Base-by-base conservation (phyloP, 176 grass and related monocot genomes). In the Aegilops speltoides region DNA sequence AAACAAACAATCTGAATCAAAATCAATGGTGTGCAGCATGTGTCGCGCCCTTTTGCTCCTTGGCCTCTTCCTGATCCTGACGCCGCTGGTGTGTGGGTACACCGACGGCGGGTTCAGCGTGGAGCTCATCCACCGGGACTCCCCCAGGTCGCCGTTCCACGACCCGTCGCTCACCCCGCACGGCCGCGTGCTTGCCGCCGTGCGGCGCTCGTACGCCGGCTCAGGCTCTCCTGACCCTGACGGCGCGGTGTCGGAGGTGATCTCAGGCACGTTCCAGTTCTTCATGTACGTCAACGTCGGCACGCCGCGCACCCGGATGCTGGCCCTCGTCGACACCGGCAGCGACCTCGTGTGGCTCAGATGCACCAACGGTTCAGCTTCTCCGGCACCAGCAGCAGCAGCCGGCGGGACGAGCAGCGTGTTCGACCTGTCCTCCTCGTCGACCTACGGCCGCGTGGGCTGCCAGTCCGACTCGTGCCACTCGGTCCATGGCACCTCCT, bases 51-150 rank as follows among this genome's bases (percentile, higher is more conserved):
- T 40, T 40, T n/a, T 86, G 26, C 43, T 90, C 4, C 8, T 63
- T 5, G 19, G 71, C 80, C 23, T 76, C 33, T 40, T 40, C 38
- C 38, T 40, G 2, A 22, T 81, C 66, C 41, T 79, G 22, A 19
- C 71, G 4, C 68, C 41, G 71, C 32, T 22, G 4, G 17, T 75
- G 11, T 64, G 64, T 37, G 40, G 6, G 19, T 60, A 64, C 65
- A 37, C 37, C 41, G 19, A 6, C 41, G 64, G 3, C 8, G 91
- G 89, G 19, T 90, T 97, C 34, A 92, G 83, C 15, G 68, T 89
- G 17, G 89, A 97, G 83, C 62, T 97, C 67, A 92, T 97, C 75
- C 94, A 94, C 74, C 82, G 91, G 8, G 85, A 94, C 83, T 91
- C 88, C 3, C 9, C 64, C 3, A 64, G 62, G 71, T 97, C 94